Evolutionary conservation across 495 filamentous ascomycete species (phyloP).

Genomic region (Aspergillus campestris): DNA sequence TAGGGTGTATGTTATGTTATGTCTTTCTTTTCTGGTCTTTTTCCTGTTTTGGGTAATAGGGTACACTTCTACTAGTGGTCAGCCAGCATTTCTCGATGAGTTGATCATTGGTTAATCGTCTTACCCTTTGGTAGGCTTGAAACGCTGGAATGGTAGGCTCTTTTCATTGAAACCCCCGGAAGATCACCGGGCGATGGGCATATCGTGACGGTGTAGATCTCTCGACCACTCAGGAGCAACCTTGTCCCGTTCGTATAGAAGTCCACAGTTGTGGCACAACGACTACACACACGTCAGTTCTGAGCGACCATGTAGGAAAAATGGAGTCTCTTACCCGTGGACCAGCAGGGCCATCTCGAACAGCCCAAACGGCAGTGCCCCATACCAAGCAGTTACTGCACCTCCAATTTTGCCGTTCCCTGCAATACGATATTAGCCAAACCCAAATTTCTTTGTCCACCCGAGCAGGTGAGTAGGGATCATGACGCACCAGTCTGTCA

Average conservation of each 20-base stretch:
- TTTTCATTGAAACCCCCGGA: neutral
- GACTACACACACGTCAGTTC: conserved; percentile 44
- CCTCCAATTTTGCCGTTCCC: conserved; percentile 78
- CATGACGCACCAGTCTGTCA: conserved; percentile 55
- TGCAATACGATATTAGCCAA: conserved; percentile 9
- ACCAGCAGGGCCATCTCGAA: conserved; percentile 82
- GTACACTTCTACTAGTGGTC: too few relatives aligned
- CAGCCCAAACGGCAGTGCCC: conserved; percentile 88
- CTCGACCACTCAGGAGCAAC: conserved; percentile 76
- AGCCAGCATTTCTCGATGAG: too few relatives aligned
- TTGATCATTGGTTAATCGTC: too few relatives aligned
- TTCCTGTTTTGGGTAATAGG: too few relatives aligned
- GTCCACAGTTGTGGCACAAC: conserved; percentile 90
- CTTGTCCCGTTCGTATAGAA: conserved; percentile 78
- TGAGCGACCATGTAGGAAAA: neutral
- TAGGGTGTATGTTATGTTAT: too few relatives aligned
- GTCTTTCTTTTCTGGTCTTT: too few relatives aligned
- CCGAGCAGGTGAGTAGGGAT: neutral
- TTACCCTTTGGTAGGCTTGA: neutral
- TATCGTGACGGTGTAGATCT: conserved; percentile 58
- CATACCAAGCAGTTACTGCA: conserved; percentile 85
- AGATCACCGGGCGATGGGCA: conserved; percentile 32
- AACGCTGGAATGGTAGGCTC: neutral
- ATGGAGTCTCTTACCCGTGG: conserved; percentile 55
- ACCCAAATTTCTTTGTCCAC: too few relatives aligned